These are phyloP conservation scores for Takakia lepidozioides DNA, from an alignment of 225 moss, liverwort and hornwort genomes.

Conservation along the genomic window DNA sequence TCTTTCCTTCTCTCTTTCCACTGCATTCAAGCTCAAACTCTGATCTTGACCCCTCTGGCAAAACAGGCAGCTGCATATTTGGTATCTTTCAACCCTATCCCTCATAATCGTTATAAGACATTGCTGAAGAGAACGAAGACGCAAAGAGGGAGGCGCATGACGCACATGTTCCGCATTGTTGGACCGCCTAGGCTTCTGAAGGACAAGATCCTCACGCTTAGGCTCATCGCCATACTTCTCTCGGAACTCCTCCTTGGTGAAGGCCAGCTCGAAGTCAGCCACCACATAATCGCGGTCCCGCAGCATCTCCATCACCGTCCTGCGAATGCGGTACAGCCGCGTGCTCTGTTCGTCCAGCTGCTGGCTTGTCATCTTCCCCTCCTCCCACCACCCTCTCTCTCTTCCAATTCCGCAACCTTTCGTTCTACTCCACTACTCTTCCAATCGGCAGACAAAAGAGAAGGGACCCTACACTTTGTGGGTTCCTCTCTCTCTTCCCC, in stretches of 20 bases:
- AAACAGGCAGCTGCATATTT: too few relatives aligned
- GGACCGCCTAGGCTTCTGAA: slow-evolving; percentile 42
- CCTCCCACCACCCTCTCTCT: too few relatives aligned
- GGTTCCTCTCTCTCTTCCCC: too few relatives aligned
- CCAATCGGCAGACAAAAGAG: too few relatives aligned
- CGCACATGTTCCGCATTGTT: slow-evolving; percentile 51
- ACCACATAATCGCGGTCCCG: slow-evolving; percentile 65
- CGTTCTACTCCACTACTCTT: too few relatives aligned
- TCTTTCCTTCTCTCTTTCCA: too few relatives aligned
- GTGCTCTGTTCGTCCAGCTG: slow-evolving; percentile 42
- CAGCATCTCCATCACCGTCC: slow-evolving; percentile 73
- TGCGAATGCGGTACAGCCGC: slow-evolving; percentile 61
- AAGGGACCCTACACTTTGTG: too few relatives aligned
- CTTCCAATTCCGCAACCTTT: too few relatives aligned
- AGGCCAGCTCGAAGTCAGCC: slow-evolving; percentile 46
- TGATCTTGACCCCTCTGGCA: too few relatives aligned
- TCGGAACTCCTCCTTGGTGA: slow-evolving; percentile 48
- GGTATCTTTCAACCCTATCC: too few relatives aligned
- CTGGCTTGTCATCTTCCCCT: slow-evolving; percentile 51
- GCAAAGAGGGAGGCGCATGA: neutral
- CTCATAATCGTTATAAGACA: too few relatives aligned
- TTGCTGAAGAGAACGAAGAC: neutral
- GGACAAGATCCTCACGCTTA: slow-evolving; percentile 58
- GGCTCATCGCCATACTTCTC: slow-evolving; percentile 65
- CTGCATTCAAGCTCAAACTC: too few relatives aligned